Percentiles rank a stretch among this genome's conserved stretches.
phyloP scores from a whole-genome alignment of 108 stramenopile species.

The Cafeteria roenbergensis region DNA sequence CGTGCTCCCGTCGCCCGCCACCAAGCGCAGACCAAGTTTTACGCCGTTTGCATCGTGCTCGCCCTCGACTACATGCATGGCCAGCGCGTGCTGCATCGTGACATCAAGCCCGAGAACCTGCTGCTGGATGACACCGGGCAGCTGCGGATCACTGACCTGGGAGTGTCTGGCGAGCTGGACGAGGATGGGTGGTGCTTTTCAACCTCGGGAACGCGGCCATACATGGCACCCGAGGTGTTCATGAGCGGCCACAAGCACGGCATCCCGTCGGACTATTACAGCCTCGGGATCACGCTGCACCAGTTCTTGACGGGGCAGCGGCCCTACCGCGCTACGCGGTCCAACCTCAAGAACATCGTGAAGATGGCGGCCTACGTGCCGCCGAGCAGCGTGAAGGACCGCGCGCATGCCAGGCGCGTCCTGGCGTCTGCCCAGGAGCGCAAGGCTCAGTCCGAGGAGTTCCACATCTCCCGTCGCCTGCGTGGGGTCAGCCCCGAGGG shows the following conservation, averaged over 20 bases:
- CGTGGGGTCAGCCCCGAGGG: background rate
- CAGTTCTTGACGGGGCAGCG: slow-evolving; percentile 6
- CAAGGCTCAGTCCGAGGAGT: background rate
- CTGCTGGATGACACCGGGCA: slow-evolving; percentile 4
- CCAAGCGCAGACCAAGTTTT: slow-evolving; percentile 47
- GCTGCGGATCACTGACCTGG: slow-evolving; percentile 8
- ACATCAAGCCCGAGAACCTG: slow-evolving; percentile 61
- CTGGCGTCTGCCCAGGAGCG: background rate
- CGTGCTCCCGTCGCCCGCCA: slow-evolving; percentile 1
- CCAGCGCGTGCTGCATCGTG: slow-evolving; percentile 69
- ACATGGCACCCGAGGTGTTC: slow-evolving; percentile 12
- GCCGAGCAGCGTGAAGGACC: background rate
- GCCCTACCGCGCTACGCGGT: background rate
- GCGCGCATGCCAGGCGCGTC: background rate
- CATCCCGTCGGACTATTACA: background rate
- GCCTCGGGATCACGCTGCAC: slow-evolving; percentile 5
- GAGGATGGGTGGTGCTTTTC: background rate
- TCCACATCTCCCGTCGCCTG: background rate
- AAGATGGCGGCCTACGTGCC: background rate
- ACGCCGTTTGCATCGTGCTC: slow-evolving; percentile 29
- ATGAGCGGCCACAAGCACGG: background rate
- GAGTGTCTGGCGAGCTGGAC: background rate
- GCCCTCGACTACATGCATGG: slow-evolving; percentile 42
- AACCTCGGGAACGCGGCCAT: slow-evolving; percentile 3
- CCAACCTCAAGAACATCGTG: background rate